Evolutionary conservation across 352 stramenopile species (phyloP).

Genomic region (Pilasporangium apinafurcum): DNA sequence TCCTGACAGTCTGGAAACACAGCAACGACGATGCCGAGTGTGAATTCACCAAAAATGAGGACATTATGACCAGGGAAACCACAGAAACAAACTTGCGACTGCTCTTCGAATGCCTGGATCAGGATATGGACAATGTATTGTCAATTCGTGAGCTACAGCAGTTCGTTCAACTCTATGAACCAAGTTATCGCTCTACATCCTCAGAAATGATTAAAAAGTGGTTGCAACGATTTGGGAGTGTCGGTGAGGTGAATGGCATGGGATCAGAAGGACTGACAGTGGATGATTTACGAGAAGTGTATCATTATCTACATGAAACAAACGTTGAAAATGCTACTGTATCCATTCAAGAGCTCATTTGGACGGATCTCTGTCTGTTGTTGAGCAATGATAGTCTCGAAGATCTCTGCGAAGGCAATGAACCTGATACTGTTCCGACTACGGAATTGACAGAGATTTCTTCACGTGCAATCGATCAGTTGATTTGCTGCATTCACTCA

Average conservation of each 20-base stretch:
- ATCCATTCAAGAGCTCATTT: constrained; percentile 16
- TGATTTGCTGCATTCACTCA: constrained; percentile 24
- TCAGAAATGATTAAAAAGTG: constrained; percentile 1
- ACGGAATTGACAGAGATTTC: not conserved
- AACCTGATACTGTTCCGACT: not conserved
- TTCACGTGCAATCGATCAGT: constrained; percentile 13
- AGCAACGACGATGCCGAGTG: constrained; percentile 3
- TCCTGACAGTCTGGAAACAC: constrained; percentile 16
- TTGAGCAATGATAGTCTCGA: not conserved
- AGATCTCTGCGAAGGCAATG: too few relatives aligned
- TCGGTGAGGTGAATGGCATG: too few relatives aligned
- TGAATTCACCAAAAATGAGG: not conserved
- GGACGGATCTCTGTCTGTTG: constrained; percentile 17
- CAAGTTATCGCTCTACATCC: not conserved
- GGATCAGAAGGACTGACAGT: constrained; percentile 9
- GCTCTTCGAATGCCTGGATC: constrained; percentile 39
- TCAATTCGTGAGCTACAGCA: constrained; percentile 11
- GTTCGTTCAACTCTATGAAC: constrained; percentile 21
- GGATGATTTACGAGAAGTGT: constrained; percentile 34
- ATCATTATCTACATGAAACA: constrained; percentile 11
- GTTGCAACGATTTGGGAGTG: constrained; percentile 12
- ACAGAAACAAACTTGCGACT: constrained; percentile 27
- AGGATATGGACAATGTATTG: constrained; percentile 26
- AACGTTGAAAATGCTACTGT: not conserved
- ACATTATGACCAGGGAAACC: constrained; percentile 3